Base-by-base conservation (phyloP, 768 basidiomycete genomes). In the Termitomyces eurrhizus region DNA sequence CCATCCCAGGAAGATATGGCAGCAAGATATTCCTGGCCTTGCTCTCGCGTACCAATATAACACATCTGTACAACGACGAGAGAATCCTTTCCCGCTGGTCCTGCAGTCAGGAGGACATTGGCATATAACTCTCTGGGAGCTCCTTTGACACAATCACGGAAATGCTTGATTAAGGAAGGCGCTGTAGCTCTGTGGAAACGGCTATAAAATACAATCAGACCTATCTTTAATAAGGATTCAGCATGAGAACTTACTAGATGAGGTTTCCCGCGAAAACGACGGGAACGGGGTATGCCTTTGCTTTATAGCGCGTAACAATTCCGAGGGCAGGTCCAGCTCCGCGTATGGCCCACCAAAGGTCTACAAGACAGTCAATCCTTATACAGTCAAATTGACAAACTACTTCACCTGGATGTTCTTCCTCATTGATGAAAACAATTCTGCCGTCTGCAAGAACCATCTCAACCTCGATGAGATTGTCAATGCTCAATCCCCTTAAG, bases 1-100 rank as follows among this genome's bases (percentile, higher is more conserved):
- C 93, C 93, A 49, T 90, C 87, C 95, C 95, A 97, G 36, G 88
- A 88, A 7, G 87, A 87, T 64, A 96, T 88, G 2, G 81, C 80
- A n/a, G 87, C 83, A 60, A 94, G 84, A 56, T 92, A 85, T 64
- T 92, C 92, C 68, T 87, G 86, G 2, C 87, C 83, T 64, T 88
- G 84, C 61, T 89, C 85, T 64, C 84, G 83, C 0, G 86, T 78
- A 0, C 95, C 95, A 46, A 92, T 73, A 70, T 88, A 96, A 73
- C 95, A 97, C 75, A 96, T 89, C 71, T 97, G 95, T 54, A 97
- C 85, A 41, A 95, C 91, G 60, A 94, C 83, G 48, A 97, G 84
- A 16, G 92, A 94, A 64, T 92, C 90, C 65, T 90, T 83, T 53
- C 86, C 86, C 11, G 84, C 86, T 4, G 93, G 93, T 7, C 95